Evolutionary conservation across 2,329 filamentous ascomycete species (phyloP), one percentile per base, ranked within the genome.

Genomic region (Xylariaceae sp.): DNA sequence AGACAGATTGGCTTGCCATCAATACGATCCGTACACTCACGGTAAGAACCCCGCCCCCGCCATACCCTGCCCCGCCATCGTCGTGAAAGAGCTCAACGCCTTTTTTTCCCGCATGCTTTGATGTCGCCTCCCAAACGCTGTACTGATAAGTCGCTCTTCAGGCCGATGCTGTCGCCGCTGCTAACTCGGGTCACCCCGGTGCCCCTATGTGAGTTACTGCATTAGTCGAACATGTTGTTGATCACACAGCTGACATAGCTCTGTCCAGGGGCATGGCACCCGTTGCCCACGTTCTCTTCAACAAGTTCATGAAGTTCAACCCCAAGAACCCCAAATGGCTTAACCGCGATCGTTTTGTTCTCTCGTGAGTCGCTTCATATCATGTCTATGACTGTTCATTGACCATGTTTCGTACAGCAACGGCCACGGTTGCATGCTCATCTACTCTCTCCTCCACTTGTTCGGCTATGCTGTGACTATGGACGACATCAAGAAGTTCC

Each of bases 261-360:
- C n/a, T n/a, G n/a, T n/a, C 16, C 51, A 83, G 80, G 80, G 81
- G 81, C 68, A 82, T 97, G 88, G 93, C 93, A 65, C 92, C 93
- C 53, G 83, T 91, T 65, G 85, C 93, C 71, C 93, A 97, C 80
- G 89, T 97, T 64, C 83, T 98, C 56, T 98, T 88, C 78, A 95
- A 95, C 83, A 94, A 93, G 73, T 94, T 96, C 80, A 89, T 98
- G 89, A 94, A 76, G 70, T 98, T 96, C 82, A 98, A 97, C 85
- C 93, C 93, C 64, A 94, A 96, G 85, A 96, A 95, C 82, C 88
- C 93, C 62, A 79, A 89, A 56, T 98, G 91, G 91, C 65, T 93
- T 63, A 97, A 97, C 83, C 86, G 93, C 66, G 93, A 98, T 75
- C 87, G 93, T 71, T 98, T 98, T 67, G 90, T 98, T 53, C 90